phyloP scores from a whole-genome alignment of 2,329 filamentous ascomycete species.

The Stylonectria norvegica region DNA sequence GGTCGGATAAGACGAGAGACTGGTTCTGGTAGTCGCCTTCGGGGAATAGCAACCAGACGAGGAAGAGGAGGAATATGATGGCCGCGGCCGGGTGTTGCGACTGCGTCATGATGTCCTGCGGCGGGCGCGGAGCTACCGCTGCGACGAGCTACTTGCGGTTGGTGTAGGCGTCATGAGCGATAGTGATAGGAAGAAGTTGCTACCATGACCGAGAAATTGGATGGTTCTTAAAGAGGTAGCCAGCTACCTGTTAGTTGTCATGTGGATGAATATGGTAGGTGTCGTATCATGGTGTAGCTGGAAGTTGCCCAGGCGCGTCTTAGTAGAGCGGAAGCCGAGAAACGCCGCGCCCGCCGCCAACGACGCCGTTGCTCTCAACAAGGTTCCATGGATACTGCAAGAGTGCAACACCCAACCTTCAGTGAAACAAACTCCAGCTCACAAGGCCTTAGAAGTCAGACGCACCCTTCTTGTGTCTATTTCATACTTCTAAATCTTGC shows the following conservation, averaged over 20 bases:
- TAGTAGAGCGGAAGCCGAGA: slow-evolving; percentile 15
- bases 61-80: slow-evolving; percentile 29
- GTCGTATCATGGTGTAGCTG: too few relatives aligned
- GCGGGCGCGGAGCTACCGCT: slow-evolving; percentile 16
- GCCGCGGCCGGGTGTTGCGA: slow-evolving; percentile 39
- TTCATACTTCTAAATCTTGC: too few relatives aligned
- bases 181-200: background rate
- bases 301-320: too few relatives aligned
- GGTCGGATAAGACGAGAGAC: slow-evolving; percentile 33
- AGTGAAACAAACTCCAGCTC: too few relatives aligned
- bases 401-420: too few relatives aligned
- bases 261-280: too few relatives aligned
- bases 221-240: background rate
- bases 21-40: slow-evolving; percentile 34
- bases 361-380: too few relatives aligned
- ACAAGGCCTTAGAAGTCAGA: too few relatives aligned
- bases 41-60: slow-evolving; percentile 41
- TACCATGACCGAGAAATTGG: slow-evolving; percentile 3
- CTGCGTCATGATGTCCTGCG: slow-evolving; percentile 42
- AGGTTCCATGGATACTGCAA: too few relatives aligned
- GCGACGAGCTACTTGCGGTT: slow-evolving; percentile 21
- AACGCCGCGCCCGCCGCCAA: slow-evolving; percentile 18
- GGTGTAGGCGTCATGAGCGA: slow-evolving; percentile 10
- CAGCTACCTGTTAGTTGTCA: too few relatives aligned
- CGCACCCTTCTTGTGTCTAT: too few relatives aligned